Conservation (phyloP, 169 alveolate species). For the Plasmodium ovale region DNA sequence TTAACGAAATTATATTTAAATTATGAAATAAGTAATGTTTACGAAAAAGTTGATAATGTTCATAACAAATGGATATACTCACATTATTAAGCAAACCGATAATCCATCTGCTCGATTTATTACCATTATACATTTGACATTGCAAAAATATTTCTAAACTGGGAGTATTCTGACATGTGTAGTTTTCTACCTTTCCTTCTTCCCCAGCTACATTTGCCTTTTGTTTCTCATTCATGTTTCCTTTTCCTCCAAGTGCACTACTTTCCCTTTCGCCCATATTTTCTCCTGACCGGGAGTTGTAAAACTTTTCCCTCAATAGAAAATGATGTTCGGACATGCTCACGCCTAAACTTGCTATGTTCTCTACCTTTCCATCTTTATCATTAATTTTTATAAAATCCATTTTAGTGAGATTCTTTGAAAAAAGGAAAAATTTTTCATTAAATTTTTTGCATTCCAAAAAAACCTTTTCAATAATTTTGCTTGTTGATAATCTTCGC, state of each 20-base stretch:
- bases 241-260: not conserved
- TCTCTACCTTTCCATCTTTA: constrained; percentile 50
- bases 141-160: constrained; percentile 65
- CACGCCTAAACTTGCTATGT: constrained; percentile 29
- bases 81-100: constrained; percentile 47
- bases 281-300: not conserved
- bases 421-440: constrained; percentile 63
- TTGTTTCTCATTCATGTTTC: not conserved
- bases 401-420: constrained; percentile 52
- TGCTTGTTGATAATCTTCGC: constrained; percentile 5
- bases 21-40: constrained; percentile 65
- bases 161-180: not conserved
- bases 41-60: constrained; percentile 63
- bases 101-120: constrained; percentile 74
- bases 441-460: constrained; percentile 75
- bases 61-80: constrained; percentile 66
- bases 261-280: not conserved
- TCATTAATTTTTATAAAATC: constrained; percentile 66
- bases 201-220: no score
- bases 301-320: constrained; percentile 54
- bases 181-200: no score
- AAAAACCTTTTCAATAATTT: constrained; percentile 48
- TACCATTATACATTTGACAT: constrained; percentile 73
- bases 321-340: constrained; percentile 67
- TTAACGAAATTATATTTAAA: constrained; percentile 30